Base-by-base conservation (phyloP, 2,329 filamentous ascomycete species). In the Fusarium concolor region DNA sequence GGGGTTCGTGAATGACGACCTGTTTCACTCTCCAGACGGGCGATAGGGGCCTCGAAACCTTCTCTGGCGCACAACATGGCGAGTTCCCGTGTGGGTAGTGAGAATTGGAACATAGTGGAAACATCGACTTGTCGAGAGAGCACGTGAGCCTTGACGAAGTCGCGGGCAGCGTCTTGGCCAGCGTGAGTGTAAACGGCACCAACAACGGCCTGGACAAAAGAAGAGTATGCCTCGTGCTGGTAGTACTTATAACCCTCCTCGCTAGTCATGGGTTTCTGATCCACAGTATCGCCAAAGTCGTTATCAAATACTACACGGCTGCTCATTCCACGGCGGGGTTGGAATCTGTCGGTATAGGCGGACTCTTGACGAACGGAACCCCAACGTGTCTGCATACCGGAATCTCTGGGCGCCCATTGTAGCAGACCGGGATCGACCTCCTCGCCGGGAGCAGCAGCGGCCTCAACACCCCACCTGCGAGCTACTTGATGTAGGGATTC, bases 401-500 rank as follows among this genome's bases (percentile, higher is more conserved):
- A 76, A 8, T 81, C 72, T 53, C 85, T 79, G 76, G 80, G 80
- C 80, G 81, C 82, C 84, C 94, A 97, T 77, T 98, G 96, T 63
- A 99, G 84, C 54, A 97, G 84, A 8, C 95, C 96, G 0, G 94
- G 90, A 77, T 99, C 96, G 56, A 98, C 94, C 81, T 98, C 95
- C 61, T 88, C 88, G 50, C 95, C 96, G 1, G 96, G 96, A 20
- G 89, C 90, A 12, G 92, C 92, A n/a, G 93, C 95, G 42, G 85
- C 82, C 78, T 98, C 95, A 17, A 98, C 89, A 80, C 96, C 96
- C 96, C 96, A 99, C 81, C 96, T 92, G 65, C 86, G 84, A 17
- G 92, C 89, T 69, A 98, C 86, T 20, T 89, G 84, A 51, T 90
- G 83, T 45, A 98, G 85, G 2, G 94, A 89, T 70, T 89, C 87